Base-by-base conservation (phyloP, 306 rosid genomes). In the Mucuna pruriens region DNA sequence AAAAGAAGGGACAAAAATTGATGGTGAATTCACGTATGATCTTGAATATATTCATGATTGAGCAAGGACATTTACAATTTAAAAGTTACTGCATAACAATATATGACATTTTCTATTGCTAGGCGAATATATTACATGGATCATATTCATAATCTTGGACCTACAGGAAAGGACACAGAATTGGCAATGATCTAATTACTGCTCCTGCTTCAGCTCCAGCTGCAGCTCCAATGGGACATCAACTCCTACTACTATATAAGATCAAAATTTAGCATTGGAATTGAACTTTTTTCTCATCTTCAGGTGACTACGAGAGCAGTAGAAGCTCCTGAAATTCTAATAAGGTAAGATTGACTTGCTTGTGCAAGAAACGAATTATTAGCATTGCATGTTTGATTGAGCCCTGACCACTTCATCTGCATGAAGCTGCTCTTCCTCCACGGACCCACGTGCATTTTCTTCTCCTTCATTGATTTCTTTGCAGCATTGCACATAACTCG, bases 401-500 rank as follows among this genome's bases (percentile, higher is more conserved):
- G 71, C 20, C 82, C 80, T 16, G 93, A 91, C 97, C 94, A 91
- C 76, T 91, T 91, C 94, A 88, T 90, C 36, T 82, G 84, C 91
- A 91, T 85, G 89, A 90, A 91, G 49, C 83, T 51, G 12, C 71
- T 84, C 83, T 89, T 85, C 70, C 90, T 83, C 87, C 97, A 91
- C 0, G 94, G 97, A 6, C 91, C 97, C 81, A 88, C 76, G 34
- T 91, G 88, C 75, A 91, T 90, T 71, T 84, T 87, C 86, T 84
- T 90, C 79, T 90, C 90, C 83, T 84, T 90, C 97, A 91, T 85
- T 20, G 92, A 90, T 76, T 40, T 84, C 90, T 91, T 91, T 33
- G 92, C 94, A 9, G 91, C 88, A 9, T 79, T 74, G 13, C 97
- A 91, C 77, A 90, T 82, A 0, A 90, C 49, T 20, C 82, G 58